Percentiles rank a stretch among this genome's conserved stretches.
Evolutionary conservation across 139 green algal genomes (phyloP).

Genomic region (Zygnema circumcarinatum): DNA sequence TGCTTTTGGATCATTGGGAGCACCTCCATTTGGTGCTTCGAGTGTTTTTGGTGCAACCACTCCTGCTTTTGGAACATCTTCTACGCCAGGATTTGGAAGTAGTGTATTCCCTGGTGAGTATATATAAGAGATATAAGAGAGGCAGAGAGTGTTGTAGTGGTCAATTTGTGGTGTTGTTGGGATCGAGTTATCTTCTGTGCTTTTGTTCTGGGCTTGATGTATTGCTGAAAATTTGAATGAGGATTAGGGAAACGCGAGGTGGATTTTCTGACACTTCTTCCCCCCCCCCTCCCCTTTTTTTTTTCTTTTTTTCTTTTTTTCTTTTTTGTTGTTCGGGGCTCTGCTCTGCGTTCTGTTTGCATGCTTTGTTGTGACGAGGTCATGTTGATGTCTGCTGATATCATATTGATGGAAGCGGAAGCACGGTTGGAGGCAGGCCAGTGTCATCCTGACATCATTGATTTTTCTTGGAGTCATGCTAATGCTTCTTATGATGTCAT

Average conservation of each 20-base stretch:
- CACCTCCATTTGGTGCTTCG: not conserved
- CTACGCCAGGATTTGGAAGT: constrained; percentile 35
- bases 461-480: no score
- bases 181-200: not conserved
- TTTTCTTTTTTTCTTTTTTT: not conserved
- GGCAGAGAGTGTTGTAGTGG: not conserved
- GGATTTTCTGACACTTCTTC: no score
- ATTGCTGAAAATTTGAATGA: not conserved
- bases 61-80: constrained; percentile 44
- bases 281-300: no score
- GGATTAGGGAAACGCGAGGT: no score
- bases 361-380: no score
- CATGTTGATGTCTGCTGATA: no score
- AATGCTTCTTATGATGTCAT: no score
- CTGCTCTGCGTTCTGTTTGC: not conserved
- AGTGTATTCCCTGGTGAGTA: no score
- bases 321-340: not conserved
- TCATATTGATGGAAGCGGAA: not conserved
- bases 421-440: constrained; percentile 25
- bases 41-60: constrained; percentile 40
- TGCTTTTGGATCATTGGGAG: not conserved
- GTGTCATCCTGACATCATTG: constrained; percentile 2
- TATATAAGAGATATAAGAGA: no score
- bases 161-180: not conserved
- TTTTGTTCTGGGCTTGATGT: constrained; percentile 6